These are phyloP conservation scores for Aspergillus proliferans DNA, from an alignment of 2,329 filamentous ascomycete genomes.

Conservation along the genomic window DNA sequence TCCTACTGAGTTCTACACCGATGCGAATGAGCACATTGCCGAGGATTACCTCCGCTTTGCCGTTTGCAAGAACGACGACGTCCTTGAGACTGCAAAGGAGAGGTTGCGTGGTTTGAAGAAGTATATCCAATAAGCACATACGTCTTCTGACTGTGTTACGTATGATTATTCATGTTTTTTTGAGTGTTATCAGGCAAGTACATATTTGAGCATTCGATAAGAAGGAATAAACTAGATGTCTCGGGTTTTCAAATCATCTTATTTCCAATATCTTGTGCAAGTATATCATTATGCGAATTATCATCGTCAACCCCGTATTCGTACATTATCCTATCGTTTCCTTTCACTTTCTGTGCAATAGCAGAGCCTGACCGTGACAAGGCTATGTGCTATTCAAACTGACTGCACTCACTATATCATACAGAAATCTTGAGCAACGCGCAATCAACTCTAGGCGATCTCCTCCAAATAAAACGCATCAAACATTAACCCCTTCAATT, in stretches of 20 bases:
- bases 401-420: neutral
- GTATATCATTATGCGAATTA: too few species aligned
- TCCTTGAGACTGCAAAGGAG: slow-evolving; percentile 73
- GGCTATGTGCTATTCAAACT: too few species aligned
- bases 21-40: slow-evolving; percentile 71
- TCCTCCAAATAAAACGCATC: neutral
- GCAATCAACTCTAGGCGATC: too few species aligned
- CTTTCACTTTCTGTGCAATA: too few species aligned
- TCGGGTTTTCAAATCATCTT: neutral
- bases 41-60: slow-evolving; percentile 94
- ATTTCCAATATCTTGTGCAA: too few species aligned
- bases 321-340: too few species aligned
- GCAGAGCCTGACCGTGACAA: too few species aligned
- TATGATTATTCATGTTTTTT: too few species aligned
- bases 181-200: neutral
- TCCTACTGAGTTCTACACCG: slow-evolving; percentile 94
- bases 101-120: slow-evolving; percentile 65
- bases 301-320: too few species aligned
- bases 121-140: slow-evolving; percentile 48
- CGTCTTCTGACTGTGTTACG: too few species aligned
- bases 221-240: neutral
- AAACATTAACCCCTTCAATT: slow-evolving; percentile 20
- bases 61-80: slow-evolving; percentile 88
- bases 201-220: neutral
- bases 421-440: too few species aligned